Conservation (phyloP, 106 monocot genomes). For the Phalaenopsis equestris region DNA sequence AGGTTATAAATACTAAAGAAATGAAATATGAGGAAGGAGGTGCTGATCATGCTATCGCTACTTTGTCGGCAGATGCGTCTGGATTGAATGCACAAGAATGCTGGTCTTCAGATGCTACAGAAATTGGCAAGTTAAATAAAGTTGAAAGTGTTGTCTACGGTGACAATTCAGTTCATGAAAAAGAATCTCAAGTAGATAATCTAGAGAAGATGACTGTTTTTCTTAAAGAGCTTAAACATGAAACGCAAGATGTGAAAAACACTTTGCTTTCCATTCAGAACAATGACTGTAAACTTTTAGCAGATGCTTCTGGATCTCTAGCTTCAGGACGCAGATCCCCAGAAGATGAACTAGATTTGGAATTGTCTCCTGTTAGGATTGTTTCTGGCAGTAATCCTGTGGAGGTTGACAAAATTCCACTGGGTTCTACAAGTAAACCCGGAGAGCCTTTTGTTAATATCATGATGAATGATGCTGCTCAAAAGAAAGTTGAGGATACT, state of each 20-base stretch:
- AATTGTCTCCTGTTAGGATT: background rate
- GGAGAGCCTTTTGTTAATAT: background rate
- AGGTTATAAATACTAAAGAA: conserved; percentile 2
- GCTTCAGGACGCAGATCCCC: too few species aligned
- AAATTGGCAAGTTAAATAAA: conserved; percentile 2
- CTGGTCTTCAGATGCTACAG: conserved; percentile 10
- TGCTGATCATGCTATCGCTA: background rate
- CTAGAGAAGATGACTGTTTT: background rate
- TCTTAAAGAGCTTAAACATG: background rate
- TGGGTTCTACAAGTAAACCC: background rate
- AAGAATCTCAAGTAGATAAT: background rate
- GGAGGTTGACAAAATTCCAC: background rate
- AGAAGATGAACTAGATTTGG: background rate
- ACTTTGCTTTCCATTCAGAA: background rate
- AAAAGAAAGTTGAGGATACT: background rate
- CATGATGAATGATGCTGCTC: background rate
- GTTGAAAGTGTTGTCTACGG: conserved; percentile 4
- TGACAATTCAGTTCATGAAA: background rate
- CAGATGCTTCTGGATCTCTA: background rate
- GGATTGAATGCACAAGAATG: conserved; percentile 10
- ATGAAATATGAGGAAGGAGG: background rate
- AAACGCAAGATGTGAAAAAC: background rate
- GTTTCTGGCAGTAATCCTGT: background rate
- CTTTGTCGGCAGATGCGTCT: conserved; percentile 10
- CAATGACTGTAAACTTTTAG: background rate